Evolutionary conservation across 1,284 basidiomycete genomes (phyloP).

Genomic region (Agaricales sp.): DNA sequence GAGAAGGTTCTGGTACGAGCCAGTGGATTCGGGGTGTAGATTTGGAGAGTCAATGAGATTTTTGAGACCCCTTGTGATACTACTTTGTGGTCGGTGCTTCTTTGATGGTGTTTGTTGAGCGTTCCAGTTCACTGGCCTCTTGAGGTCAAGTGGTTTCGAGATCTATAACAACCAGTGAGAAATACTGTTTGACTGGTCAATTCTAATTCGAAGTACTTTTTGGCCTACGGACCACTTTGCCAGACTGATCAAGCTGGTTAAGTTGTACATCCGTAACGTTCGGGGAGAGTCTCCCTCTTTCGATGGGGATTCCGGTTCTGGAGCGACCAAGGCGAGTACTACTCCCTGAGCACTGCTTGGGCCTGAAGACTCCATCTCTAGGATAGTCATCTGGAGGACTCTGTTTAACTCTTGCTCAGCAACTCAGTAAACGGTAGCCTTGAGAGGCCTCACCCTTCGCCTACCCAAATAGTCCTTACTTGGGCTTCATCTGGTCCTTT

Average conservation of each 20-base stretch:
- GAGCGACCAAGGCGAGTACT: slow-evolving; percentile 60
- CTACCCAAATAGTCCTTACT: slow-evolving; percentile 56
- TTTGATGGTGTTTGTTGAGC: slow-evolving; percentile 39
- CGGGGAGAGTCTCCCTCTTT: slow-evolving; percentile 42
- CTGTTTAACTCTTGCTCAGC: no score
- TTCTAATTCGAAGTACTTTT: slow-evolving; percentile 31
- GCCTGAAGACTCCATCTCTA: slow-evolving; percentile 54
- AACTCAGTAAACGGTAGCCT: slow-evolving; percentile 11
- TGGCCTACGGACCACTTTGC: slow-evolving; percentile 62
- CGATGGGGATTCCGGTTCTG: slow-evolving; percentile 34
- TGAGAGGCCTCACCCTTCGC: slow-evolving; percentile 49
- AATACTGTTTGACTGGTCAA: slow-evolving; percentile 8
- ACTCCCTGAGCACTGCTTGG: slow-evolving; percentile 62
- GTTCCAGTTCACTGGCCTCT: slow-evolving; percentile 39
- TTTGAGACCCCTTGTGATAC: slow-evolving; percentile 50
- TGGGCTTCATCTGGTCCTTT: slow-evolving; percentile 63
- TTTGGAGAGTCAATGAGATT: slow-evolving; percentile 38
- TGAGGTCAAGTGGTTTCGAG: slow-evolving; percentile 48
- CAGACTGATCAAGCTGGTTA: slow-evolving; percentile 60
- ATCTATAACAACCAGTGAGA: slow-evolving; percentile 29
- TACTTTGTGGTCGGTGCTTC: slow-evolving; percentile 43
- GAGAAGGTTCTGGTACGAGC: slow-evolving; percentile 21
- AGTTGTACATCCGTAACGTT: slow-evolving; percentile 68
- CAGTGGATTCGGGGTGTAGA: neutral
- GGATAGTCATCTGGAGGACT: slow-evolving; percentile 62